Base-by-base conservation (phyloP, 257 asterid species). In the Fraxinus excelsior region DNA sequence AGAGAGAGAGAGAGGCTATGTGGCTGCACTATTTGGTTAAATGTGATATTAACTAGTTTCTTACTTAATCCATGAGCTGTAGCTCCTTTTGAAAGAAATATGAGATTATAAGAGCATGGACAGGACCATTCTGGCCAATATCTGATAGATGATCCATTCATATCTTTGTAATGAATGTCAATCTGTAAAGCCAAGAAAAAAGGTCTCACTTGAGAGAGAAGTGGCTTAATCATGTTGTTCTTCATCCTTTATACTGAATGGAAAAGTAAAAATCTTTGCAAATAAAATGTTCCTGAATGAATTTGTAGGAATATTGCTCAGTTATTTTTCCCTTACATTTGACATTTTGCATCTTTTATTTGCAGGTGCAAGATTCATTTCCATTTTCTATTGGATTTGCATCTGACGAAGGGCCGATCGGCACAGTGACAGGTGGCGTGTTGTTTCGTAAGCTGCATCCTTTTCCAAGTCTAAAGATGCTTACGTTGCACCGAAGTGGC, bases 311-410 rank as follows among this genome's bases (percentile, higher is more conserved):
- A 76, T 51, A 38, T 49, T 53, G 60, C 11, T 44, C 8, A 28
- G 37, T 71, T 38, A 70, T 26, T 44, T 80, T 72, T 66, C 28
- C 66, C 2, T 32, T 21, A 37, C 28, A 10, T 64, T 49, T 82
- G 71, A 80, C 19, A 70, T 73, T 84, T 77, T 25, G 56, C 82
- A 78, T 74, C 31, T 74, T 78, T 64, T 60, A 70, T 81, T 75
- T 89, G 72, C 96, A 96, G 99, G 94, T 96, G 79, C 94, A 91
- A 84, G 99, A 96, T 84, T 84, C 90, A 81, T 87, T 89, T 84
- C 98, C 99, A 32, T 96, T 88, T 82, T 90, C 99, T 66, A 85
- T 96, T 80, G 97, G 94, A 78, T 89, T 93, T 87, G 74, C 92
- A 80, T 85, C 90, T 26, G 91, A 88, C 62, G 89, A 85, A 73